These are phyloP conservation scores for Lyophyllum semitale DNA, from an alignment of 768 basidiomycete genomes.

Conservation along the genomic window DNA sequence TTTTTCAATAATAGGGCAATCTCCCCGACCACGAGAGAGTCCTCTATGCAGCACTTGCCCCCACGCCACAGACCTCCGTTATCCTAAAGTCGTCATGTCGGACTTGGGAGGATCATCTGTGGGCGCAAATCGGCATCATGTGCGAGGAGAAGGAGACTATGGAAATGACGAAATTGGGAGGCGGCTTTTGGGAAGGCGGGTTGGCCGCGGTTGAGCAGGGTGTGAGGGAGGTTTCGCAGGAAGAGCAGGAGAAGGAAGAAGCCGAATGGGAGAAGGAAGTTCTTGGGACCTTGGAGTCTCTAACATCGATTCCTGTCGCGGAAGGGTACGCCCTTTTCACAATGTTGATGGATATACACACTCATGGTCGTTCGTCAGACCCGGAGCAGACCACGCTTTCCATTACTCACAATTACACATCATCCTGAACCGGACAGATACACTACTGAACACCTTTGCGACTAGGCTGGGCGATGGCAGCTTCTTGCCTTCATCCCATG, in stretches of 20 bases:
- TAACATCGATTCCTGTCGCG: constrained; percentile 58
- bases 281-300: constrained; percentile 50
- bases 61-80: constrained; percentile 63
- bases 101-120: constrained; percentile 95
- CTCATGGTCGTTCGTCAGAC: constrained; percentile 31
- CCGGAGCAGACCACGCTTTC: constrained; percentile 72
- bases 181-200: constrained; percentile 82
- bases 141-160: constrained; percentile 80
- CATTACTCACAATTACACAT: constrained; percentile 82
- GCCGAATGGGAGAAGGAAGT: constrained; percentile 73
- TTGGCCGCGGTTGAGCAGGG: constrained; percentile 45
- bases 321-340: constrained; percentile 52
- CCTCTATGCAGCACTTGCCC: constrained; percentile 84
- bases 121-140: constrained; percentile 83
- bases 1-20: constrained; percentile 35
- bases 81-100: constrained; percentile 74
- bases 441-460: constrained; percentile 71
- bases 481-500: constrained; percentile 48
- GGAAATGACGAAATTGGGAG: constrained; percentile 66
- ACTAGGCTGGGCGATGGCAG: constrained; percentile 52
- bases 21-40: constrained; percentile 78
- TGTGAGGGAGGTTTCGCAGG: constrained; percentile 22
- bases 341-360: neutral
- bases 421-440: constrained; percentile 68
- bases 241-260: constrained; percentile 45